Evolutionary conservation across 139 green algal genomes (phyloP), one percentile per base, ranked within the genome.

Genomic region (Coccomyxa sp.): DNA sequence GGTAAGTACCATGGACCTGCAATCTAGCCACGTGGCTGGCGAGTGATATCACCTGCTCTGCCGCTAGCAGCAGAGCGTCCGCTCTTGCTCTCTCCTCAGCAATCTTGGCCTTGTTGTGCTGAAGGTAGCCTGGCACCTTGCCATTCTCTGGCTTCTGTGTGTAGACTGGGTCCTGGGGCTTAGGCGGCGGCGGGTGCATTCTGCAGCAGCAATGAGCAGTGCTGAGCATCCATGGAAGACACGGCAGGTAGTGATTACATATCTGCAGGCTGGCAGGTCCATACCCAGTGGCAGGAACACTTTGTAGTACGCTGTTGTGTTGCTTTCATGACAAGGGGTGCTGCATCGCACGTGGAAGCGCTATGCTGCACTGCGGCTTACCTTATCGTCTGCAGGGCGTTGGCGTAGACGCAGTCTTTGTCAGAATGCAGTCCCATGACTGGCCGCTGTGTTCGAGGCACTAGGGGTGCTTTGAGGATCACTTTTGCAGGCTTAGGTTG

Each of bases 241-340:
- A 96, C 80, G 0, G 93, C 93, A 97, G 88, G 86, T 92, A 95
- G 83, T 97, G 93, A 58, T 95, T 94, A 76, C 89, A 86, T 83
- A 82, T 93, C 27, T 85, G 79, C 29, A 95, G 79, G 0, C 88
- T 89, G 85, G 92, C 39, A 12, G 18, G 18, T 73, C 78, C 39
- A 34, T 74, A 8, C 41, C 40, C 27, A 39, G 27, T 7, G 70
- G 78, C 71, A 78, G 70, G 36, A 44, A 18, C 27, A 34, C 12
- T 36, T 82, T 82, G 10, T 31, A 18, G 18, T 22, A 64, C 5
- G 22, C 50, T 64, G 50, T 64, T 64, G 50, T 64, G 4, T 12
- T 64, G 50, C 50, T 31, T 18, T 31, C 18, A 64, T 22, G 27
- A 64, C 10, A 6, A 6, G 22, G 18, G 2, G 50, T 64, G 50